Conservation (phyloP, 352 stramenopile species). For the Globisporangium paddicum region DNA sequence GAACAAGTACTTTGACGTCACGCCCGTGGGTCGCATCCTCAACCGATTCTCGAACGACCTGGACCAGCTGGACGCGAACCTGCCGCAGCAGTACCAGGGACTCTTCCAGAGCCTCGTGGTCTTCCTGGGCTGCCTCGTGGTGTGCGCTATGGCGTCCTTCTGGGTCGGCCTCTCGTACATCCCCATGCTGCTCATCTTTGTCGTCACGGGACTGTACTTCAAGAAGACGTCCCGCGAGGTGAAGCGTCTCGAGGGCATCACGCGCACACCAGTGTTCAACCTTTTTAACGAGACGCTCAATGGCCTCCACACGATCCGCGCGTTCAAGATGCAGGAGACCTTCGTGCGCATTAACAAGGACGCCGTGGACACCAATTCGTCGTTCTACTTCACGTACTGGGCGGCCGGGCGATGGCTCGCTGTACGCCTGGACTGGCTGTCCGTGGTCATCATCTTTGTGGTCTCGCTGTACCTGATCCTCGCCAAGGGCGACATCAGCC, state of each 20-base stretch:
- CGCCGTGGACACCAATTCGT: slow-evolving; percentile 37
- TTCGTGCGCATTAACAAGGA: slow-evolving; percentile 31
- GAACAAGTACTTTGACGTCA: slow-evolving; percentile 51
- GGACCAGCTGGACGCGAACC: slow-evolving; percentile 35
- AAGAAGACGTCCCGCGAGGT: slow-evolving; percentile 76
- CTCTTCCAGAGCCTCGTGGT: slow-evolving; percentile 23
- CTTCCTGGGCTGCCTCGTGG: slow-evolving; percentile 6
- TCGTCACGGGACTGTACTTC: slow-evolving; percentile 75
- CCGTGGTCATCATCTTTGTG: slow-evolving; percentile 82
- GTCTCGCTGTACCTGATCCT: slow-evolving; percentile 89
- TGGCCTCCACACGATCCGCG: slow-evolving; percentile 89
- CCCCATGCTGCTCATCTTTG: slow-evolving; percentile 52
- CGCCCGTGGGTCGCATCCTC: slow-evolving; percentile 40
- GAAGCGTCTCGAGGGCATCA: slow-evolving; percentile 91
- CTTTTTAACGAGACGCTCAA: slow-evolving; percentile 89
- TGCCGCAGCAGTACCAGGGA: slow-evolving; percentile 33
- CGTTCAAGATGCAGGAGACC: slow-evolving; percentile 41
- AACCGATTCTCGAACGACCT: slow-evolving; percentile 49
- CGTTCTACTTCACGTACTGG: slow-evolving; percentile 47
- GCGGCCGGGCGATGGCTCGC: slow-evolving; percentile 88
- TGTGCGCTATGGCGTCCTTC: too few species aligned
- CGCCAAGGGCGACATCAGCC: slow-evolving; percentile 28
- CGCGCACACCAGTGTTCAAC: slow-evolving; percentile 86
- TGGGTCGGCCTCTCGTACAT: slow-evolving; percentile 24
- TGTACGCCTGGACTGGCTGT: slow-evolving; percentile 84